These are phyloP conservation scores for Ramaria sp. DNA, from an alignment of 768 basidiomycete species.

Conservation along the genomic window DNA sequence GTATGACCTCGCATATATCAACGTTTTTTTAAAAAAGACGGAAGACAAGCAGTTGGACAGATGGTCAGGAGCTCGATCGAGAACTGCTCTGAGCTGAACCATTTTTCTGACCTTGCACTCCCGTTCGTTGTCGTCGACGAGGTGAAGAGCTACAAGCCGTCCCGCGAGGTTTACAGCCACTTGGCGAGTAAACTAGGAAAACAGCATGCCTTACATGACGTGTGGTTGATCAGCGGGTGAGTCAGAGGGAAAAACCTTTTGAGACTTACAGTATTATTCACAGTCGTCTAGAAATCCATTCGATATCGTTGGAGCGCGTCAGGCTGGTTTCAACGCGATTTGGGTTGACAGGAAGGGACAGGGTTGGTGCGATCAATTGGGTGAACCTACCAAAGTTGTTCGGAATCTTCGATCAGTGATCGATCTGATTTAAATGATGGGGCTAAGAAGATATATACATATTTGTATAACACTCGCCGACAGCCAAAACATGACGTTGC, in stretches of 20 bases:
- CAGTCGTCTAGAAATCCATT: slow-evolving; percentile 19
- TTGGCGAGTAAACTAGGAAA: slow-evolving; percentile 13
- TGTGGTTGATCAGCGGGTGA: slow-evolving; percentile 24
- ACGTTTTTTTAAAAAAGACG: neutral
- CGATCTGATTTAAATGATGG: too few species aligned
- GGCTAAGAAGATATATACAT: too few species aligned
- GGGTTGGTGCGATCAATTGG: slow-evolving; percentile 18
- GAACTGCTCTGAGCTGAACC: neutral
- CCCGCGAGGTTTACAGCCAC: slow-evolving; percentile 16
- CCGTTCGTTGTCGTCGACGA: slow-evolving; percentile 14
- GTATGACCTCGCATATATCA: neutral
- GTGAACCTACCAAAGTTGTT: slow-evolving; percentile 12
- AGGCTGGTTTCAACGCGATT: slow-evolving; percentile 17
- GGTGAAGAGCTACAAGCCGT: slow-evolving; percentile 19
- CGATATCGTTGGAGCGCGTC: slow-evolving; percentile 20
- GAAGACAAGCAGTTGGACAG: slow-evolving; percentile 10
- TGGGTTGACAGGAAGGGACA: slow-evolving; percentile 19
- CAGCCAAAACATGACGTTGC: too few species aligned
- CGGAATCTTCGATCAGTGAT: slow-evolving; percentile 11
- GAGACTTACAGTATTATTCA: slow-evolving; percentile 3
- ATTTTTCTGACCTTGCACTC: neutral
- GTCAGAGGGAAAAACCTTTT: neutral
- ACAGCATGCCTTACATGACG: slow-evolving; percentile 8
- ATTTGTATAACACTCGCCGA: too few species aligned
- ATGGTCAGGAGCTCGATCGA: slow-evolving; percentile 18